Conservation (phyloP, 306 rosid species). For the Prunus dulcis region DNA sequence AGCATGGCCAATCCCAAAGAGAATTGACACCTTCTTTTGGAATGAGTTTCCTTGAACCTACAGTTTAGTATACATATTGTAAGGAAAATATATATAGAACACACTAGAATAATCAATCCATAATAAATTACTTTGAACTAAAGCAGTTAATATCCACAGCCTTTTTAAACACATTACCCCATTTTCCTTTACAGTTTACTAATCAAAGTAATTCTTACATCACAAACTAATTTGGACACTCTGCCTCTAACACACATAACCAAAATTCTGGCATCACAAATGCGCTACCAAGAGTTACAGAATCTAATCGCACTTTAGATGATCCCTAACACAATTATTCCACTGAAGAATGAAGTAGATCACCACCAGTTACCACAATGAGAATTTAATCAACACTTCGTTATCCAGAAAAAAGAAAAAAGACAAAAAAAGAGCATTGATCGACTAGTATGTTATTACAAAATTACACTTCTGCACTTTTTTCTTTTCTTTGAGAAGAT, state of each 20-base stretch:
- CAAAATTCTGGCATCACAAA: background rate
- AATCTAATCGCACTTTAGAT: background rate
- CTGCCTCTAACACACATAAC: background rate
- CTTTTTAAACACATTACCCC: background rate
- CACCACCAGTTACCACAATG: background rate
- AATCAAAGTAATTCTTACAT: background rate
- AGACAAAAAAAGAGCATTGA: background rate
- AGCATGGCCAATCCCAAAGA: slow-evolving; percentile 82
- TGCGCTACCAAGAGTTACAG: background rate
- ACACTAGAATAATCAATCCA: background rate
- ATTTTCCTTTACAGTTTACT: background rate
- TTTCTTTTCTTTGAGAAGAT: background rate
- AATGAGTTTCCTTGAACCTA: slow-evolving; percentile 98
- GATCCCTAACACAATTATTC: background rate
- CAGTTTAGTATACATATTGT: slow-evolving; percentile 28
- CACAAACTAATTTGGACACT: background rate
- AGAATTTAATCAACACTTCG: background rate
- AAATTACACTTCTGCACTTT: background rate
- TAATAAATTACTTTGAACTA: background rate
- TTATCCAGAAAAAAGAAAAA: background rate
- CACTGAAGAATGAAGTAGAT: background rate
- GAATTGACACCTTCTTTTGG: slow-evolving; percentile 74
- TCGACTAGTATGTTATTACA: background rate
- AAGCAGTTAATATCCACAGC: background rate
- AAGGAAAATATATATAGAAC: background rate